A percentile compares a stretch with the other conserved stretches of the same genome.
Evolutionary conservation across 257 asterid species (phyloP).

Genomic region (Perilla frutescens): DNA sequence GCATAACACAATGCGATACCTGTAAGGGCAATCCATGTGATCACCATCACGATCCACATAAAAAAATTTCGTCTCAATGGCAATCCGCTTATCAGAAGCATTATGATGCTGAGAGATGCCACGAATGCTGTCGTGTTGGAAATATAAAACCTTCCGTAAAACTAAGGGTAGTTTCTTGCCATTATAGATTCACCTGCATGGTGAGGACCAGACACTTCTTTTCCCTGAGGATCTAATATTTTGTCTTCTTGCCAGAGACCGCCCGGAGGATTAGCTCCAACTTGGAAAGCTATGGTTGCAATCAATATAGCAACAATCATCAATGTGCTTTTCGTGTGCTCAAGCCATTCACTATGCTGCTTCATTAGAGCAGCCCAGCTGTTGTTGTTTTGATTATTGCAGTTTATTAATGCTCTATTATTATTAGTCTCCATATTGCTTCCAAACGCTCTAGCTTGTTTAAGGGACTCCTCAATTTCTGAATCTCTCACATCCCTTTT

Average conservation of each 20-base stretch:
- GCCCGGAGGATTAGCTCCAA: conserved; percentile 41
- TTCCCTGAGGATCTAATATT: neutral
- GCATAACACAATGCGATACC: conserved; percentile 32
- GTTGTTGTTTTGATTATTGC: no score
- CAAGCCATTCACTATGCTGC: conserved; percentile 20
- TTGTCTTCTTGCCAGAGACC: conserved; percentile 40
- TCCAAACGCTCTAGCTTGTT: no score
- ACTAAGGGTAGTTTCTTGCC: conserved; percentile 7
- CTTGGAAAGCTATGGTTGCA: conserved; percentile 49
- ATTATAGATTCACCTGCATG: conserved; percentile 24
- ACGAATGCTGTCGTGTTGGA: conserved; percentile 33
- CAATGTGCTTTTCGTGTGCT: conserved; percentile 26
- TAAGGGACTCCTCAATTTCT: conserved; percentile 10
- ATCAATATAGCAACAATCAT: conserved; percentile 48
- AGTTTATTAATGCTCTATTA: no score
- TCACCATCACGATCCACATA: conserved; percentile 42
- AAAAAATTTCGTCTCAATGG: conserved; percentile 30
- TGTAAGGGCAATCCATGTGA: conserved; percentile 44
- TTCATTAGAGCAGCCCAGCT: no score
- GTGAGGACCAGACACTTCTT: neutral
- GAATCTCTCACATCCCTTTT: conserved; percentile 18
- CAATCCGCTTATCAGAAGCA: conserved; percentile 40
- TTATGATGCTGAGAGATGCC: conserved; percentile 43
- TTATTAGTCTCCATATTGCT: no score
- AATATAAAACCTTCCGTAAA: conserved; percentile 5